Evolutionary conservation across 306 rosid species (phyloP).

Genomic region (Quercus bicolor): DNA sequence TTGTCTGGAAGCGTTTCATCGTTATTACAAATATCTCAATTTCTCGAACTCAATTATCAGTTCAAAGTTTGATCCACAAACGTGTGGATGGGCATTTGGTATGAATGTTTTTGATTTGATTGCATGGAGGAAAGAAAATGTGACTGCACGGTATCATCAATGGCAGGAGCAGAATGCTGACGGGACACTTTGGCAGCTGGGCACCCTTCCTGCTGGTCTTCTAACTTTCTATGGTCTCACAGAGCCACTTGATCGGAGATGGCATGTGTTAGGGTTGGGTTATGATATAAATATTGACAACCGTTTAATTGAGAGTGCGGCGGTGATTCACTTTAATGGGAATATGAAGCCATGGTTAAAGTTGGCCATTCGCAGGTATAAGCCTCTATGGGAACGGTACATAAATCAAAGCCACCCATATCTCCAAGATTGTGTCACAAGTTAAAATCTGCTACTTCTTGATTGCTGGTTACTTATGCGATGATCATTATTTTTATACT

Average conservation of each 20-base stretch:
- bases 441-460: conserved; percentile 66
- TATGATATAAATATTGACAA: conserved; percentile 83
- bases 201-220: conserved; percentile 95
- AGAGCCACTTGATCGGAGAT: conserved; percentile 98
- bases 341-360: conserved; percentile 99
- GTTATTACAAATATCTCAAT: conserved; percentile 90
- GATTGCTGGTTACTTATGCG: conserved; percentile 38
- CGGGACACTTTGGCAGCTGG: conserved; percentile 86
- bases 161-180: conserved; percentile 93
- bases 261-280: conserved; percentile 98
- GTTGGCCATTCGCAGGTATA: conserved; percentile 83
- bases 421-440: conserved; percentile 73
- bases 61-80: conserved; percentile 93
- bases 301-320: conserved; percentile 89
- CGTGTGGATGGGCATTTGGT: conserved; percentile 99
- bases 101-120: conserved; percentile 91
- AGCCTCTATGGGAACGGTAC: conserved; percentile 84
- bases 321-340: conserved; percentile 88
- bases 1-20: conserved; percentile 94
- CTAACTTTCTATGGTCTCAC: conserved; percentile 88
- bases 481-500: conserved; percentile 34
- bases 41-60: conserved; percentile 84
- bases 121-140: conserved; percentile 89
- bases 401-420: conserved; percentile 76
- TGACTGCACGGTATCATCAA: conserved; percentile 76